These are phyloP conservation scores for Myotisia sp. DNA, from an alignment of 2,329 filamentous ascomycete genomes.

Conservation along the genomic window DNA sequence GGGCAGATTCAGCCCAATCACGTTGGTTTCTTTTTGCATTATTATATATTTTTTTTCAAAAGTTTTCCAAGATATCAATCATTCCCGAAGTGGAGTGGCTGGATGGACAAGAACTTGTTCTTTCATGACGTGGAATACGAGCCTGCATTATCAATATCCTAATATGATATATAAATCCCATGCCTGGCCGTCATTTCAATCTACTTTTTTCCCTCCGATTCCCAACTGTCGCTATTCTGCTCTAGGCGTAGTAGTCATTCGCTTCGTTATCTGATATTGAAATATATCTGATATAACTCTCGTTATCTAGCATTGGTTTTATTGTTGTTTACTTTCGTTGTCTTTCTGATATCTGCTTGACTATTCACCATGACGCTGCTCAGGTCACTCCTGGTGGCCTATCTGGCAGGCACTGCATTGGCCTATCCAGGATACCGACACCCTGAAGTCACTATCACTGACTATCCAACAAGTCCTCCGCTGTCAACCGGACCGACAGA, in stretches of 20 bases:
- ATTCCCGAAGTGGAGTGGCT: too few species aligned
- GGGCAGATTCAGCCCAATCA: too few species aligned
- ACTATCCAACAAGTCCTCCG: not conserved
- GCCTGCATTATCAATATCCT: too few species aligned
- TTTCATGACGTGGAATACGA: too few species aligned
- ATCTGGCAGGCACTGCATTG: conserved; percentile 3
- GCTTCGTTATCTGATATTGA: not conserved
- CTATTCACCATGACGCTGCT: conserved; percentile 1
- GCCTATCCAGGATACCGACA: not conserved
- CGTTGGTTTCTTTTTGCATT: too few species aligned
- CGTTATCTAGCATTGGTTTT: not conserved
- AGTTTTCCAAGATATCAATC: too few species aligned
- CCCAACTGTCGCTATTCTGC: conserved; percentile 2
- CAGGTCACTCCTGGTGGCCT: conserved; percentile 1
- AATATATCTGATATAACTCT: too few species aligned
- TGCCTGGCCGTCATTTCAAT: not conserved
- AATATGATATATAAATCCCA: conserved; percentile 1
- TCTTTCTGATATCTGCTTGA: not conserved
- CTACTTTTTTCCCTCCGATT: not conserved
- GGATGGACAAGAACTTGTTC: too few species aligned
- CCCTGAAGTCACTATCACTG: not conserved
- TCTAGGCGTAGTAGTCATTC: not conserved
- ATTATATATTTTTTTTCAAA: too few species aligned
- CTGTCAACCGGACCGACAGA: conserved; percentile 1
- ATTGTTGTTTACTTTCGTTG: conserved; percentile 2